These are phyloP conservation scores for Soucietia sequanensis DNA, from an alignment of 805 yeast species.

Conservation along the genomic window DNA sequence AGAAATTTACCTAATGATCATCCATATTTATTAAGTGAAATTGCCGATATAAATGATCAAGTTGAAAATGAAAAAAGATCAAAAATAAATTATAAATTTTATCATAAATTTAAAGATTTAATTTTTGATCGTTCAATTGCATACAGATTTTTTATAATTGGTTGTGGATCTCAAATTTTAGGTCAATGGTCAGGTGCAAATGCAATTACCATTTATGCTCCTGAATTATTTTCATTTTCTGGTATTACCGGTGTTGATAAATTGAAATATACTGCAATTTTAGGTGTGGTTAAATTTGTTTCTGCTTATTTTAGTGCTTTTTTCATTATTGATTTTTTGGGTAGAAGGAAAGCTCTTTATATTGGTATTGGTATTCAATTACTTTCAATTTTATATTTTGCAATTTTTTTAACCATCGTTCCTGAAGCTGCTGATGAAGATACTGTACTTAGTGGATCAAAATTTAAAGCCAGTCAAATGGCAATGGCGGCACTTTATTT, in stretches of 20 bases:
- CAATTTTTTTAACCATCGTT: conserved; percentile 44
- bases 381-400: conserved; percentile 44
- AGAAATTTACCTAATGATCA: conserved; percentile 47
- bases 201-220: conserved; percentile 56
- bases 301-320: conserved; percentile 51
- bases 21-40: conserved; percentile 49
- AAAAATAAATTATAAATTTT: conserved; percentile 17
- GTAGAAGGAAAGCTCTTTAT: conserved; percentile 50
- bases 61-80: conserved; percentile 34
- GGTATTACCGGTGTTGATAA: conserved; percentile 44
- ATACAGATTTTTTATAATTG: conserved; percentile 45
- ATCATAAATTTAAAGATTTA: conserved; percentile 29
- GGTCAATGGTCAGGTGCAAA: conserved; percentile 64
- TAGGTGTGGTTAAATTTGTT: conserved; percentile 53
- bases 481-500: conserved; percentile 52
- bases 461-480: conserved; percentile 39
- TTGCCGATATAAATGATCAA: conserved; percentile 51
- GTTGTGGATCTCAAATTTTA: conserved; percentile 43
- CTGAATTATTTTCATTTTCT: conserved; percentile 48
- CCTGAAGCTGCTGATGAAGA: conserved; percentile 40
- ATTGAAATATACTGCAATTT: conserved; percentile 48
- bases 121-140: conserved; percentile 38
- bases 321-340: conserved; percentile 53
- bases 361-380: conserved; percentile 48
- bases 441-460: conserved; percentile 25